A percentile compares a stretch with the other conserved stretches of the same genome.
These are phyloP conservation scores for Ustilago xerochloae DNA, from an alignment of 1,284 basidiomycete genomes.

Conservation along the genomic window DNA sequence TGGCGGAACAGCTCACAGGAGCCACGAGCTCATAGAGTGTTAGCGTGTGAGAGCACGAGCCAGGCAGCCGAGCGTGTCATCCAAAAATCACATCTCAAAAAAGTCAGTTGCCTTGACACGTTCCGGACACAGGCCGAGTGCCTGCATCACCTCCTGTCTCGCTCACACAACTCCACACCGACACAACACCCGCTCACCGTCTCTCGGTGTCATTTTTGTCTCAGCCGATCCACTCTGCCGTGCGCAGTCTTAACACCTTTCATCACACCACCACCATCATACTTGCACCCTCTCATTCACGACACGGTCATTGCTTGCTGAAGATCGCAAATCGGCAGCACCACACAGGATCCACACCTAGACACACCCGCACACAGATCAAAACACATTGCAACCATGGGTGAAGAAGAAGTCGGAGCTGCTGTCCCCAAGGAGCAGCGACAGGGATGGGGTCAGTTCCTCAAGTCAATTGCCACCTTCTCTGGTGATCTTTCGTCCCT, in stretches of 20 bases:
- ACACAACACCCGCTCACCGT: too few species aligned
- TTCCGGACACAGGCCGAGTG: neutral
- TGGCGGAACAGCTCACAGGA: neutral
- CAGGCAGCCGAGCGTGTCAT: neutral
- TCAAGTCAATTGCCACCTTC: conserved; percentile 66
- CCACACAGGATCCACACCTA: neutral
- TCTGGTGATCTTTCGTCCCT: conserved; percentile 88
- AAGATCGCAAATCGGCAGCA: neutral
- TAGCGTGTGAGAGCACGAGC: neutral
- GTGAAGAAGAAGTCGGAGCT: conserved; percentile 54
- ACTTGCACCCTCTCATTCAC: neutral
- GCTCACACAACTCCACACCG: neutral
- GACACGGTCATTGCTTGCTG: neutral
- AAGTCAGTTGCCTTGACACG: neutral
- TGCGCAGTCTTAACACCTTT: neutral
- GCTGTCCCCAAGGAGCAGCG: conserved; percentile 58
- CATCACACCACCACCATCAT: neutral
- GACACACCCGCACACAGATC: conserved; percentile 1
- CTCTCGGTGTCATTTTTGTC: neutral
- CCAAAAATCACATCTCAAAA: neutral
- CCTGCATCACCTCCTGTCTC: conserved; percentile 1
- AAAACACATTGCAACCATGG: conserved; percentile 31
- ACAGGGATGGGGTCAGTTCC: conserved; percentile 63
- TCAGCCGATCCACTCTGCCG: neutral
- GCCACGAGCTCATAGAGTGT: neutral